Evolutionary conservation across 176 grass and related monocot genomes (phyloP), one percentile per base, ranked within the genome.

Genomic region (Stipa capillata): DNA sequence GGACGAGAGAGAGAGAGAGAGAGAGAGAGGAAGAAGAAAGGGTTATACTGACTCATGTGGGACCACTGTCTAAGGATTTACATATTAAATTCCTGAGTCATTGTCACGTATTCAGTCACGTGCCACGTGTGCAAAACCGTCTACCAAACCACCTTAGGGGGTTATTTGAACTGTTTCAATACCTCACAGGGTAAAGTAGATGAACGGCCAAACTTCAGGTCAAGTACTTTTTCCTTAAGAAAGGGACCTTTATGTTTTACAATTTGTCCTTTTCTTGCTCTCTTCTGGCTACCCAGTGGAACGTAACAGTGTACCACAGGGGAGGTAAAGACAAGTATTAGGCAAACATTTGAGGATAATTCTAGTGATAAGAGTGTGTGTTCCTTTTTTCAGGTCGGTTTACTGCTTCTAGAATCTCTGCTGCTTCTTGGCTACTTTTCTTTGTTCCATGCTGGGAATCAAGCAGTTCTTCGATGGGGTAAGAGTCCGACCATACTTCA

Each of bases 401-500:
- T 95, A 59, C 86, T 99, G 27, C 90, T 99, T 45, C 88, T 99
- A 75, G 96, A 99, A 85, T 92, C 92, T 11, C 24, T 99, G 35
- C 89, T 95, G 40, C 96, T 99, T 59, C 84, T 99, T 81, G 90
- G 96, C 35, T 99, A 95, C 74, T 99, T 99, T 75, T 89, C 96
- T 72, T 99, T 99, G 59, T 99, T 99, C 86, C 96, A 99, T 95
- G 73, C 87, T 36, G 96, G 82, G 51, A 99, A 99, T 82, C 96
- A 93, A 91, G 92, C 96, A 51, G 92, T 99, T 86, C 96, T 98
- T 85, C 79, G 96, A 34, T 99, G 96, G 96, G 96, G 96, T 50
- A 99, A 99, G 81, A 94, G 96, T 85, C 96, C 96, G 65, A 99
- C 96, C 78, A 99, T 99, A 89, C 88, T 99, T 63, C 96, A 99